Evolutionary conservation across 495 filamentous ascomycete species (phyloP).

Genomic region (Penicillium arizonense): DNA sequence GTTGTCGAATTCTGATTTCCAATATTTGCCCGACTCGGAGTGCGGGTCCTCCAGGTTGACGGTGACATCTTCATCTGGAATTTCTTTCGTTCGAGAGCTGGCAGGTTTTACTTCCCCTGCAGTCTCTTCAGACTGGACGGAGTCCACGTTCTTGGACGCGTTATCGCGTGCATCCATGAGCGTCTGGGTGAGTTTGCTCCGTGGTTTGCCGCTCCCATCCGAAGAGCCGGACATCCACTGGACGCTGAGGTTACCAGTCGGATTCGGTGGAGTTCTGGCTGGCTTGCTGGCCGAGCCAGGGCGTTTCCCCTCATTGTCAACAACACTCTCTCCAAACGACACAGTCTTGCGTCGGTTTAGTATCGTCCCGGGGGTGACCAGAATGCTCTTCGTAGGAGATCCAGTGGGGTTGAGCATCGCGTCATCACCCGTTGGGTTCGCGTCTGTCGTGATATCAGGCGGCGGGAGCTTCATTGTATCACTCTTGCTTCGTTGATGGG

Average conservation of each 20-base stretch:
- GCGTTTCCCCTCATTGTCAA: conserved; percentile 55
- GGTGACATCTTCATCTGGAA: conserved; percentile 56
- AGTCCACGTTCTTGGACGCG: conserved; percentile 24
- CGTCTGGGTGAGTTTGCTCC: conserved; percentile 47
- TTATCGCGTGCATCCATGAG: conserved; percentile 45
- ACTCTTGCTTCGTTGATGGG: conserved; percentile 22
- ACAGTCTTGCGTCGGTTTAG: conserved; percentile 82
- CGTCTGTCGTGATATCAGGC: conserved; percentile 23
- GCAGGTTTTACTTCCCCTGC: conserved; percentile 12
- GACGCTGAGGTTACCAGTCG: conserved; percentile 61
- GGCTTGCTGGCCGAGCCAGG: conserved; percentile 30
- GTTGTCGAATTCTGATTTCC: conserved; percentile 85
- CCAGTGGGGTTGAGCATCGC: conserved; percentile 33
- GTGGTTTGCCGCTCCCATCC: conserved; percentile 45
- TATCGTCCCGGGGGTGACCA: conserved; percentile 85
- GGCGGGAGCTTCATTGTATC: conserved; percentile 19
- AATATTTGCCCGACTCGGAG: conserved; percentile 85
- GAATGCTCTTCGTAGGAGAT: conserved; percentile 77
- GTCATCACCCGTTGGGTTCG: conserved; percentile 25
- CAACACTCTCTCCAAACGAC: conserved; percentile 74
- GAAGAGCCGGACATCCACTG: conserved; percentile 58
- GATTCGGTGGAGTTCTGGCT: conserved; percentile 33
- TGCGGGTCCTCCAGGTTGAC: conserved; percentile 76
- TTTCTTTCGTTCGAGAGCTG: conserved; percentile 13
- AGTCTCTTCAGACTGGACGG: conserved; percentile 11